Base-by-base conservation (phyloP, 73 alveolate species). In the Halteria grandinella region DNA sequence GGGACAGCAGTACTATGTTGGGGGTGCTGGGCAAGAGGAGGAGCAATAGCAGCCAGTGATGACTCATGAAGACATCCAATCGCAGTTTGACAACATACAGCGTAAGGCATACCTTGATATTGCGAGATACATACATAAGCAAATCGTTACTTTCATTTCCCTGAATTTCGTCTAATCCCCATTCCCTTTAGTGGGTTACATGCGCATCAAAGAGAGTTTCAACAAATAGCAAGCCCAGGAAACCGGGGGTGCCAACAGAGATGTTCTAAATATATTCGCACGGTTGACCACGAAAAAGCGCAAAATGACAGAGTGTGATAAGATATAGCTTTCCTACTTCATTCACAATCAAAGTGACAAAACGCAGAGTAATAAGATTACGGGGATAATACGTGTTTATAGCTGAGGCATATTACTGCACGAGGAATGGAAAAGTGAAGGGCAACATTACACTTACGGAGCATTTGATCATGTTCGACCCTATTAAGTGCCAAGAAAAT, bases 331-430 rank as follows among this genome's bases (percentile, higher is more conserved):
- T 39, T 66, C 80, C 2, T 66, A 66, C 25, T 66, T 14, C 36
- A 66, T 66, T 1, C 55, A 66, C 31, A 63, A 66, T 27, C 43
- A 66, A 66, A 63, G 69, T 20, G 29, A 66, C 32, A 66, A 66
- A 41, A 66, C 47, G 2, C 17, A 44, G 47, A 66, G 80, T 66
- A 66, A 66, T n/a, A n/a, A n/a, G n/a, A n/a, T n/a, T n/a, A n/a
- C n/a, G n/a, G n/a, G n/a, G n/a, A n/a, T n/a, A n/a, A n/a, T n/a
- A n/a, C n/a, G n/a, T n/a, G 24, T 18, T 51, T 28, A 50, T 31
- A 79, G 74, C 91, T 40, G 91, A 82, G 15, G 85, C 86, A 5
- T 82, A 82, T 57, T 82, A 82, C 50, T 82, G 91, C 23, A 82
- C 91, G 7, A 45, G 55, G 33, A 52, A 71, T 23, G 91, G 91